These are phyloP conservation scores for Amanita muscaria DNA, from an alignment of 768 basidiomycete species.

Conservation along the genomic window DNA sequence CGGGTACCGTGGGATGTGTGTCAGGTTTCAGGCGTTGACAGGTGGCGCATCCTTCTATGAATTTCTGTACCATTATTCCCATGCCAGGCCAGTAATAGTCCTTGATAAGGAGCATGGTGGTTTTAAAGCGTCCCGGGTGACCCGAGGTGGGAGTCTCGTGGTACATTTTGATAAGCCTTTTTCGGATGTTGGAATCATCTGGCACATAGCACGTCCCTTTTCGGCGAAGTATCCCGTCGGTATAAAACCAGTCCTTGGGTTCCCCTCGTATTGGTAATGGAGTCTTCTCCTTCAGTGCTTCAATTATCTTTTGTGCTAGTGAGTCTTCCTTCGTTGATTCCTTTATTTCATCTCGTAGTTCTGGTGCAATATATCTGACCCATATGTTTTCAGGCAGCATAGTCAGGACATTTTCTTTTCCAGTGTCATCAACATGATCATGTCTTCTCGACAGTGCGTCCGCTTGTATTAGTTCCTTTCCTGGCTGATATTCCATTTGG, in stretches of 20 bases:
- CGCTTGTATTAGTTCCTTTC: background rate
- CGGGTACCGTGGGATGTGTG: slow-evolving; percentile 6
- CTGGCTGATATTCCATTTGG: background rate
- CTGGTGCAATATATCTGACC: background rate
- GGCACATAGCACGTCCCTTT: background rate
- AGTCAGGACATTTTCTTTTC: background rate
- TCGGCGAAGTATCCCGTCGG: background rate
- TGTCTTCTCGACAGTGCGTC: background rate
- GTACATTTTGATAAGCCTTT: background rate
- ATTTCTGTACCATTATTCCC: background rate
- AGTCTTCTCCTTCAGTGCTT: background rate
- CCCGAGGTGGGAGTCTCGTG: slow-evolving; percentile 1
- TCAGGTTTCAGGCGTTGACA: background rate
- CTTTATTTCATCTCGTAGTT: background rate
- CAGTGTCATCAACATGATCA: background rate
- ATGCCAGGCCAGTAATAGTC: background rate
- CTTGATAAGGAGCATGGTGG: background rate
- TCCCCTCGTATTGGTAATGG: background rate
- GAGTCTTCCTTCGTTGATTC: background rate
- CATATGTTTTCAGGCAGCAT: background rate
- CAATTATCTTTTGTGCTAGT: background rate
- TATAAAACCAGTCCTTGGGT: background rate
- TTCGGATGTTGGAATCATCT: background rate
- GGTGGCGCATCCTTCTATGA: background rate
- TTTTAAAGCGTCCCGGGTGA: background rate